Evolutionary conservation across 2,329 filamentous ascomycete genomes (phyloP), one percentile per base, ranked within the genome.

Genomic region (Bipolaris zeicola): DNA sequence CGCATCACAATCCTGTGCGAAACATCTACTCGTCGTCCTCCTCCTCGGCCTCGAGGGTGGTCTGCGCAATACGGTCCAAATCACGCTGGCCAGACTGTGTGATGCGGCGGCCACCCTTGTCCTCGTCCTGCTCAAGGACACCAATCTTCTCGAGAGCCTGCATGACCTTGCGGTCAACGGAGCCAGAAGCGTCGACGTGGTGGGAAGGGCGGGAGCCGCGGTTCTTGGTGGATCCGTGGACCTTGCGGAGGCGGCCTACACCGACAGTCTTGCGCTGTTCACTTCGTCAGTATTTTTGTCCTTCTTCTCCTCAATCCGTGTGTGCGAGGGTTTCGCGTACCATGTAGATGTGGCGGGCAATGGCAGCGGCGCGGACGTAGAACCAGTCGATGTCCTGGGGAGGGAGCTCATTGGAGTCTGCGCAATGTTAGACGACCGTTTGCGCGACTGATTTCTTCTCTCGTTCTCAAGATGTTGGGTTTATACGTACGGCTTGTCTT

Each of bases 121-220:
- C 94, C 87, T 97, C 94, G 76, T 97, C 94, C 78, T 90, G 85
- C 89, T 99, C 95, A 64, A 99, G 85, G 73, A 99, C 93, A 81
- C 94, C 93, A 76, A 99, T 97, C 90, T 98, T 97, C 90, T 97
- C 95, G 58, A 99, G 90, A 63, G 93, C 85, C 87, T 99, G 95
- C 80, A 97, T 84, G 79, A 96, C 86, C 87, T 97, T 97, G 82
- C 95, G 92, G 87, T 99, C 95, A 73, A 99, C 93, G 78, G 88
- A 89, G 80, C 94, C 94, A 72, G 89, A 93, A 80, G 93, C 95
- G 79, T 97, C 90, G 76, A 96, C 91, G 87, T 99, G 95, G 83
- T 96, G 89, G 67, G 88, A 91, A 79, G 95, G 95, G 72, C 90
- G 87, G 73, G 87, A 87, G 75, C 95, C 95, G 74, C 95, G 92